Base-by-base conservation (phyloP, 176 grass and related monocot genomes). In the Melocanna baccifera region DNA sequence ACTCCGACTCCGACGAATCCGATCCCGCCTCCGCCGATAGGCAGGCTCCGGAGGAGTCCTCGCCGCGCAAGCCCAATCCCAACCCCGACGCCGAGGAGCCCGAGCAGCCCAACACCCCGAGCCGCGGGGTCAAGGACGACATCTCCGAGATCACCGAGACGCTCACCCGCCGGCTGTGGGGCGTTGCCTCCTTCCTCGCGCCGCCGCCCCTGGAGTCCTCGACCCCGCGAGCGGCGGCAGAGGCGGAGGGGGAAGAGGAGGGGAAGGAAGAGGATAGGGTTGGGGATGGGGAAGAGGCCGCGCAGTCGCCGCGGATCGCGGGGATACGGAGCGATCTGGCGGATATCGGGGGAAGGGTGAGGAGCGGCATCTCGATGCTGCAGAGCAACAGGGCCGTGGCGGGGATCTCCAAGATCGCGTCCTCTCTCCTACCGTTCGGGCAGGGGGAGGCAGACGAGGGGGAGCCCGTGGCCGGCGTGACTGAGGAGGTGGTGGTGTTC, bases 361-460 rank as follows among this genome's bases (percentile, higher is more conserved):
- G 79, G 87, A 97, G 82, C 53, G 77, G 94, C 74, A 87, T 95
- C 82, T 90, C 91, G 32, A 85, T 97, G 75, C 80, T 92, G 65
- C 92, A 92, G 66, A 77, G 39, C 73, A 79, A 89, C 79, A 57
- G 79, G 58, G 87, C 90, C 7, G 89, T 90, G 23, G 71, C 89
- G 12, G 89, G 88, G 83, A 91, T 97, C n/a, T 94, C 91, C n/a
- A 97, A 97, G 79, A 88, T 94, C 42, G 89, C 94, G 7, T 90
- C 94, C 71, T 88, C 94, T 68, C 63, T 94, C 16, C 77, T 97
- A 86, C 94, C 90, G n/a, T 94, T 97, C 42, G 90, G 83, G 43
- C 76, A 83, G 12, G 84, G 83, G 7, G 94, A 94, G 0, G 80
- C 71, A 1, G 90, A 86, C 29, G 86, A 87, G 5, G 83, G 76